Conservation (phyloP, 495 filamentous ascomycete species). For the Corynascus novoguineensis region DNA sequence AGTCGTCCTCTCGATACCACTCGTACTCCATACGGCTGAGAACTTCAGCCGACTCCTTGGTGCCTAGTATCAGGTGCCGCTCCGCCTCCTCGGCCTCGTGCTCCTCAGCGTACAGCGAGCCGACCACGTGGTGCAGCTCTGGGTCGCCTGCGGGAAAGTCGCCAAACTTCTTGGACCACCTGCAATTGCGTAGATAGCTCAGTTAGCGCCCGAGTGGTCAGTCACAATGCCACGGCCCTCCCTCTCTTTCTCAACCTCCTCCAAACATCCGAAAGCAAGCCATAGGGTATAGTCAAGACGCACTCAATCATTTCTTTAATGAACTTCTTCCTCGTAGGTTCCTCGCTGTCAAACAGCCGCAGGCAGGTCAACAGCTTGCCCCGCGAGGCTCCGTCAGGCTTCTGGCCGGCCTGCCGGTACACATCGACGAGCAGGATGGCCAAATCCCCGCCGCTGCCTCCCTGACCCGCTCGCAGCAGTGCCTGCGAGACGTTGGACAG, state of each 20-base stretch:
- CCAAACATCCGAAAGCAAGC: neutral
- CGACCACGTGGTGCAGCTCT: constrained; percentile 90
- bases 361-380: constrained; percentile 57
- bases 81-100: constrained; percentile 90
- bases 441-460: constrained; percentile 87
- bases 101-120: constrained; percentile 83
- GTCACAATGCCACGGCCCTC: too few species aligned
- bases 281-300: constrained; percentile 21
- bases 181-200: constrained; percentile 34
- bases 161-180: constrained; percentile 80
- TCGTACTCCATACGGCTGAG: constrained; percentile 79
- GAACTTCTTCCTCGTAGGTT: constrained; percentile 87
- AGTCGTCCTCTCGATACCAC: constrained; percentile 87
- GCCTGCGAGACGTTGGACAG: constrained; percentile 77
- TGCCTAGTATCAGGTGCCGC: constrained; percentile 81
- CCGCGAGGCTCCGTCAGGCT: constrained; percentile 61
- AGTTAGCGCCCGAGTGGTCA: too few species aligned
- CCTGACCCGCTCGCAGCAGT: constrained; percentile 81
- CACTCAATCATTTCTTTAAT: constrained; percentile 80
- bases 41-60: constrained; percentile 76
- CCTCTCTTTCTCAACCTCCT: constrained; percentile 9
- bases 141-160: constrained; percentile 90
- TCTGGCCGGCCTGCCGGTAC: constrained; percentile 74
- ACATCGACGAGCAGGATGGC: constrained; percentile 80
- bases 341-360: constrained; percentile 70